Evolutionary conservation across 805 yeast genomes (phyloP).

Genomic region (Ogataea chonburiensis): DNA sequence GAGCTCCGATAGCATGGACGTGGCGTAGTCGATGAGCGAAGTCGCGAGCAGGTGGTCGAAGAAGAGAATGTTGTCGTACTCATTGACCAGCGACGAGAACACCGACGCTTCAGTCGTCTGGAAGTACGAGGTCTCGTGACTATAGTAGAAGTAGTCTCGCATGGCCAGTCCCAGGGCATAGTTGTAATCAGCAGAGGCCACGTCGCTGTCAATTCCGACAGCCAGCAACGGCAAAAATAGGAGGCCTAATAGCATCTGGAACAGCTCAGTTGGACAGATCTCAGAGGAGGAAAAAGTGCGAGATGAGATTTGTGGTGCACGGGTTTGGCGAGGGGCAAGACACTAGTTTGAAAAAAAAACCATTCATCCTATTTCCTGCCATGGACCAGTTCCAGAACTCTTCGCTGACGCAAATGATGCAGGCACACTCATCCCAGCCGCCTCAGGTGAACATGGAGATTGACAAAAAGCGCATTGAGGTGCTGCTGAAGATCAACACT

Average conservation of each 20-base stretch:
- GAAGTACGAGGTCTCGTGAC: conserved; percentile 9
- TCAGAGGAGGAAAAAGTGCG: not conserved
- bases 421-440: conserved; percentile 29
- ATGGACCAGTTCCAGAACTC: conserved; percentile 11
- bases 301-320: too few species aligned
- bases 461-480: conserved; percentile 36
- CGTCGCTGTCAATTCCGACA: not conserved
- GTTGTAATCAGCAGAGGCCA: conserved; percentile 9
- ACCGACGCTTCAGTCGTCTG: conserved; percentile 7
- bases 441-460: conserved; percentile 30
- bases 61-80: conserved; percentile 8
- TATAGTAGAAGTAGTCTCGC: conserved; percentile 9
- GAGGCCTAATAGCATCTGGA: not conserved
- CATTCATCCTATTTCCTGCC: not conserved
- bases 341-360: not conserved
- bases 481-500: conserved; percentile 36
- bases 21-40: conserved; percentile 6
- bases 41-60: conserved; percentile 10
- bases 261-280: not conserved
- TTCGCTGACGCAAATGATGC: conserved; percentile 19
- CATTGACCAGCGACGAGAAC: conserved; percentile 3
- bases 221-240: conserved; percentile 2
- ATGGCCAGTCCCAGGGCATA: conserved; percentile 10
- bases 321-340: conserved; percentile 2
- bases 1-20: conserved; percentile 4